Base-by-base conservation (phyloP, 257 asterid species). In the Solanum gandarillasii region DNA sequence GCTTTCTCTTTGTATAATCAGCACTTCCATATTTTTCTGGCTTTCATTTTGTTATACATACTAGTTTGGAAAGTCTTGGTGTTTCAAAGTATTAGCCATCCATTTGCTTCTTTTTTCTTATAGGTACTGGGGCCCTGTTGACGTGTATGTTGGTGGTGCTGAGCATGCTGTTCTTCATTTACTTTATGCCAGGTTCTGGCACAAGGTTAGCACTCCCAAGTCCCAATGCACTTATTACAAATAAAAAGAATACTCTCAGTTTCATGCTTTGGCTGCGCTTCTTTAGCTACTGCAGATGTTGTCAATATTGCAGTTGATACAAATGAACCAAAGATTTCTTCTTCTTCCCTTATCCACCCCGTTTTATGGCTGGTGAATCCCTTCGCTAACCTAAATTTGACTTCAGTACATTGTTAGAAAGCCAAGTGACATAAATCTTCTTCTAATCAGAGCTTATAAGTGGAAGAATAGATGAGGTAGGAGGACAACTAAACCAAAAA, bases 151-250 rank as follows among this genome's bases (percentile, higher is more conserved):
- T 88, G 99, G 99, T 84, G 99, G 99, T 89, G 99, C 99, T 88
- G 99, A 97, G 90, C 99, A 95, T 94, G 99, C 99, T 74, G 99
- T 97, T 92, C 99, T 97, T 91, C 99, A 97, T 93, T 92, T 97
- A 91, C 99, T 97, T 83, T 97, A 97, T 92, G 97, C 99, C 89
- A 93, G 99, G 91, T 97, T 97, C 92, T 97, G 99, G 99, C 99
- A 97, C 98, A 97, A 97, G 99, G 99, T 97, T 76, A 85, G 91
- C 87, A 34, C 67, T 88, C 78, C 10, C 81, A 87, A 35, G 25
- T 89, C 82, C 10, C 81, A 87, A 35, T 29, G 76, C 68, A 31
- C 88, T 46, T 84, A 16, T 67, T 89, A 48, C 70, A 82, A 82
- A 48, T 48, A 82, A 46, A 81, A 82, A 7, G 85, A 46, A 48